phyloP scores from a whole-genome alignment of 1,284 basidiomycete genomes.

The Cryptococcus sp. region DNA sequence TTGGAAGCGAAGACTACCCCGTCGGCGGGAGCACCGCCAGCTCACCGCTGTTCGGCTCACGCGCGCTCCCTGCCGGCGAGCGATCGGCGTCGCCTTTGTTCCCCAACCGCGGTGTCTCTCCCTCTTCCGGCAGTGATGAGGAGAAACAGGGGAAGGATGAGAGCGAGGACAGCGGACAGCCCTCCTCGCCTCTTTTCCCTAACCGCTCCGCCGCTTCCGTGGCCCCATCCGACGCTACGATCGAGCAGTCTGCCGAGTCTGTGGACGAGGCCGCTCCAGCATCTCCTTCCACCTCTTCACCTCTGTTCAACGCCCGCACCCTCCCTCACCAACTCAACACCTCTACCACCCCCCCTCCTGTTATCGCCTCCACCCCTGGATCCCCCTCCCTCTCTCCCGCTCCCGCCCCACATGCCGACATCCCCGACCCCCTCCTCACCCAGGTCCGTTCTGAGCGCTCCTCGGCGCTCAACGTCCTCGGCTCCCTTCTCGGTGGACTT shows the following conservation, averaged over 20 bases:
- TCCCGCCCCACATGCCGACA: neutral
- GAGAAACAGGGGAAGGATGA: constrained; percentile 7
- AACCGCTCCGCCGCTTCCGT: neutral
- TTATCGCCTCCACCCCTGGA: neutral
- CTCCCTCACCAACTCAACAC: neutral
- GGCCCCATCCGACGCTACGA: neutral
- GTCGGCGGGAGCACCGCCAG: constrained; percentile 2
- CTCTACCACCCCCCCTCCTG: constrained; percentile 2
- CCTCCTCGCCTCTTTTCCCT: constrained; percentile 16
- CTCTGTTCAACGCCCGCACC: constrained; percentile 19
- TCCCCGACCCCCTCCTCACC: constrained; percentile 23
- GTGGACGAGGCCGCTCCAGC: neutral
- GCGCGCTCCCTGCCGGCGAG: neutral
- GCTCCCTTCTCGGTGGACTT: constrained; percentile 25
- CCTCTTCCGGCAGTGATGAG: neutral
- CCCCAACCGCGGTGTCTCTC: neutral
- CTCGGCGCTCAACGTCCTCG: constrained; percentile 27
- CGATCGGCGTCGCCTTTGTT: constrained; percentile 22
- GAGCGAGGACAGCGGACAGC: neutral
- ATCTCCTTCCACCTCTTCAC: constrained; percentile 7
- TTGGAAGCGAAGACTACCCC: neutral
- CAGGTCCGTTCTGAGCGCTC: constrained; percentile 28
- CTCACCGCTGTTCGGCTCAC: constrained; percentile 14
- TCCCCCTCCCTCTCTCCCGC: neutral
- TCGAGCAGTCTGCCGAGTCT: neutral